Percentiles rank a stretch among this genome's conserved stretches.
Conservation (phyloP, 108 stramenopile species). For the Skeletonema marinoi region DNA sequence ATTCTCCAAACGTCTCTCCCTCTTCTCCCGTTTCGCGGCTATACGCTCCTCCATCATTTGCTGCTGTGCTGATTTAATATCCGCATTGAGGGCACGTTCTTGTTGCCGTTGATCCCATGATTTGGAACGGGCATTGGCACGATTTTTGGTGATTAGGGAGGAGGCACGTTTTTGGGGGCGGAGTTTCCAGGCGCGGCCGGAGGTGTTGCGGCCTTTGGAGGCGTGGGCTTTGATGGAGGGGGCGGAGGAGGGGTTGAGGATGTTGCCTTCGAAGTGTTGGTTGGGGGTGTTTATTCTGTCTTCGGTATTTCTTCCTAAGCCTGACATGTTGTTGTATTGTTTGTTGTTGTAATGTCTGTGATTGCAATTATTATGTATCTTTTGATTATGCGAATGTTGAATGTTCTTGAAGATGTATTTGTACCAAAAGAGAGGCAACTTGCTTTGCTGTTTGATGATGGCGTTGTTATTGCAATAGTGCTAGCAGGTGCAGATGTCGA, state of each 20-base stretch:
- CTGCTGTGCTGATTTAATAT: constrained; percentile 55
- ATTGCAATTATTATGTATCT: constrained; percentile 7
- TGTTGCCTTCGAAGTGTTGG: constrained; percentile 30
- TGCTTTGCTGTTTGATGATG: neutral
- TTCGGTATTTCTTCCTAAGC: neutral
- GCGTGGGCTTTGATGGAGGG: constrained; percentile 15
- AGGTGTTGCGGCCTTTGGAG: constrained; percentile 75
- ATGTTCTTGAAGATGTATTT: neutral
- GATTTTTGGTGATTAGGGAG: constrained; percentile 69
- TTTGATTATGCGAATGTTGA: neutral
- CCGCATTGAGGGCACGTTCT: constrained; percentile 45
- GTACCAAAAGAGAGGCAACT: neutral
- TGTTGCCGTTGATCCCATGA: constrained; percentile 60
- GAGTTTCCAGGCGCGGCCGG: constrained; percentile 80
- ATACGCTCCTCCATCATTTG: constrained; percentile 65
- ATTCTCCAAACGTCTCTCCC: constrained; percentile 80
- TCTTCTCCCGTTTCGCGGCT: constrained; percentile 51
- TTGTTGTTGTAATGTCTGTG: neutral
- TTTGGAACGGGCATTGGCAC: constrained; percentile 60
- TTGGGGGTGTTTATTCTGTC: constrained; percentile 30
- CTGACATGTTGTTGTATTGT: neutral
- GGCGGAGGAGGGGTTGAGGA: constrained; percentile 31
- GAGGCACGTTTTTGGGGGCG: constrained; percentile 86
- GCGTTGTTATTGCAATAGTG: neutral
- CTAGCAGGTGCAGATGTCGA: neutral